Conservation (phyloP, 352 stramenopile genomes). For the Globisporangium canariense region DNA sequence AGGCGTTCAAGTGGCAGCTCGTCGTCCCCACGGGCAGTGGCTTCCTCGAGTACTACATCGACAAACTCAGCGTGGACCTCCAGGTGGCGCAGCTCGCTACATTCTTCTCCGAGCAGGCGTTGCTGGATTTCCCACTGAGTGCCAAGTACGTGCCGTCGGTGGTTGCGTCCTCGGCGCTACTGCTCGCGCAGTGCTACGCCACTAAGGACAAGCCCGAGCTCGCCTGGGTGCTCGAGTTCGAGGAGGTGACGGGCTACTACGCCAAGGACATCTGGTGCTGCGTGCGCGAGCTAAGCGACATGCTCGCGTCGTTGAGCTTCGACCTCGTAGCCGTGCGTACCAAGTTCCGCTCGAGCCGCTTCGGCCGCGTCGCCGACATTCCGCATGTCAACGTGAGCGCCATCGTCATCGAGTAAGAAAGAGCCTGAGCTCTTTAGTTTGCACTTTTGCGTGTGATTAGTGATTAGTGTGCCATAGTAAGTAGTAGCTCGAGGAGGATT, state of each 20-base stretch:
- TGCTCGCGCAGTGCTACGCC: constrained; percentile 46
- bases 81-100: constrained; percentile 38
- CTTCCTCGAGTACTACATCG: constrained; percentile 96
- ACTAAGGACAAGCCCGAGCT: constrained; percentile 37
- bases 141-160: constrained; percentile 47
- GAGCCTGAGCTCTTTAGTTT: not conserved
- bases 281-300: constrained; percentile 30
- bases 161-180: constrained; percentile 43
- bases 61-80: constrained; percentile 53
- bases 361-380: constrained; percentile 19
- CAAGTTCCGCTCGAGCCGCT: constrained; percentile 34
- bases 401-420: constrained; percentile 17
- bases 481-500: constrained; percentile 3
- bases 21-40: constrained; percentile 93
- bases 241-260: constrained; percentile 45
- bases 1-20: constrained; percentile 94
- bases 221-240: constrained; percentile 42
- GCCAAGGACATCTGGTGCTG: constrained; percentile 41
- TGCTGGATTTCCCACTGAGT: constrained; percentile 54
- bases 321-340: constrained; percentile 39
- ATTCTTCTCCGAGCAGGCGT: constrained; percentile 57
- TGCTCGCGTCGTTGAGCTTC: constrained; percentile 32
- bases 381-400: constrained; percentile 15
- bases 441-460: not conserved
- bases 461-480: constrained; percentile 8